Conservation (phyloP, 1,284 basidiomycete species). For the Cutaneotrichosporon dermatis region DNA sequence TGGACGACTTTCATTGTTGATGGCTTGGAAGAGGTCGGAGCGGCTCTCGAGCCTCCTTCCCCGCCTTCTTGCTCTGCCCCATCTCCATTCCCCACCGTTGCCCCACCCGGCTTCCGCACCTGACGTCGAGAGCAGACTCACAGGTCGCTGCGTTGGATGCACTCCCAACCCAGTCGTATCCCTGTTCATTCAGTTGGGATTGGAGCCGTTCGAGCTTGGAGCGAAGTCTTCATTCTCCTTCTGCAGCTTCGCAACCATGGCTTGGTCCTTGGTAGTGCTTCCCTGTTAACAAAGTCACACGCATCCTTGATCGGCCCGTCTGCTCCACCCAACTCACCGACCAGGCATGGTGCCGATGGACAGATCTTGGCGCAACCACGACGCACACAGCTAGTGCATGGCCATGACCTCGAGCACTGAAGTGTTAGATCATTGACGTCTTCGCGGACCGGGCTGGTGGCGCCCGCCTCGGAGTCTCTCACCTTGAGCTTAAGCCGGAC, state of each 20-base stretch:
- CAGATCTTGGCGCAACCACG: constrained; percentile 24
- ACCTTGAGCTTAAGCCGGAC: constrained; percentile 26
- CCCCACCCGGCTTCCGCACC: too few relatives aligned
- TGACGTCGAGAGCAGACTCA: not conserved
- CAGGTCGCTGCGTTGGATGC: not conserved
- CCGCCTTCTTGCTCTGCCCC: too few relatives aligned
- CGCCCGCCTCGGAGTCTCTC: not conserved
- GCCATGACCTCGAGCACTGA: constrained; percentile 27
- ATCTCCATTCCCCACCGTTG: not conserved
- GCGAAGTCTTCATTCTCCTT: constrained; percentile 19
- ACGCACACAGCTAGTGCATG: constrained; percentile 23
- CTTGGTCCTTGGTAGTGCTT: constrained; percentile 17
- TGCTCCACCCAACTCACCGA: constrained; percentile 9
- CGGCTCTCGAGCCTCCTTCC: too few relatives aligned
- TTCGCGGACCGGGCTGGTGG: too few relatives aligned
- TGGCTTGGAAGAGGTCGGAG: too few relatives aligned
- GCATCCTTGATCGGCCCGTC: not conserved
- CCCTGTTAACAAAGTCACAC: not conserved
- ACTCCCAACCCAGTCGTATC: constrained; percentile 5
- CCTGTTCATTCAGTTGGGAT: not conserved
- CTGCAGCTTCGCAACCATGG: constrained; percentile 13
- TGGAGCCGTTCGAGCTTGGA: constrained; percentile 3
- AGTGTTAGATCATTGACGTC: too few relatives aligned
- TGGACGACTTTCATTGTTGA: too few relatives aligned
- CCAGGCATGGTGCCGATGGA: constrained; percentile 17